These are phyloP conservation scores for Croton setiger DNA, from an alignment of 441 rosid species.

Conservation along the genomic window DNA sequence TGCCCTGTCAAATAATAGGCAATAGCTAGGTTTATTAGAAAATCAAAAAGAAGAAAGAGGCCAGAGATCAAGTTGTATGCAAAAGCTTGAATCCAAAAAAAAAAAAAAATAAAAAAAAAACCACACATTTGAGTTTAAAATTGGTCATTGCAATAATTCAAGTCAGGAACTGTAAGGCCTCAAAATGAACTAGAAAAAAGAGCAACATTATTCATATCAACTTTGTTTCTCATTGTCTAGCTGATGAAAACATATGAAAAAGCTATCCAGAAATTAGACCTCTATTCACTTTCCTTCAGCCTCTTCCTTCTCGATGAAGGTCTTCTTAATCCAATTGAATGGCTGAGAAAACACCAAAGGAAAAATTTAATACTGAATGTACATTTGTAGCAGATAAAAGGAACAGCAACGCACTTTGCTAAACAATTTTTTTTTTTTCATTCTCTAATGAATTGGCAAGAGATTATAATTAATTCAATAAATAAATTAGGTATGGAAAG, in stretches of 20 bases:
- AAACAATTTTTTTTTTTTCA: neutral
- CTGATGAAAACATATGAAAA: slow-evolving; percentile 16
- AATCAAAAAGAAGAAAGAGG: neutral
- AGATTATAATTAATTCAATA: neutral
- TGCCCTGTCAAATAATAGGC: too few species aligned
- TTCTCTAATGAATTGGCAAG: neutral
- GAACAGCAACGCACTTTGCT: neutral
- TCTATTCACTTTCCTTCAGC: slow-evolving; percentile 37
- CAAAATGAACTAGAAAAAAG: slow-evolving; percentile 17
- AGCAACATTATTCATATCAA: slow-evolving; percentile 32
- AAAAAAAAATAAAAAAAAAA: neutral
- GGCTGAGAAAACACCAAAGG: slow-evolving; percentile 47
- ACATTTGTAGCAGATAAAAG: neutral
- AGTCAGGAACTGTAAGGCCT: slow-evolving; percentile 22
- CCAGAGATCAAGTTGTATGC: too few species aligned
- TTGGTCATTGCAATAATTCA: neutral
- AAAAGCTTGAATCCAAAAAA: slow-evolving; percentile 5
- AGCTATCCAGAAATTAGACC: slow-evolving; percentile 16
- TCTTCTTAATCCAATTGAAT: slow-evolving; percentile 83
- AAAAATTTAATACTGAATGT: neutral
- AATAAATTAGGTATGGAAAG: neutral
- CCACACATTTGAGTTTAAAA: neutral
- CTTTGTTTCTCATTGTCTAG: slow-evolving; percentile 23
- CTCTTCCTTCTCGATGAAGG: slow-evolving; percentile 61
- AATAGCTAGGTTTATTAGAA: neutral